A percentile compares a stretch with the other conserved stretches of the same genome.
Evolutionary conservation across 306 rosid species (phyloP).

Genomic region (Vigna trinervia): DNA sequence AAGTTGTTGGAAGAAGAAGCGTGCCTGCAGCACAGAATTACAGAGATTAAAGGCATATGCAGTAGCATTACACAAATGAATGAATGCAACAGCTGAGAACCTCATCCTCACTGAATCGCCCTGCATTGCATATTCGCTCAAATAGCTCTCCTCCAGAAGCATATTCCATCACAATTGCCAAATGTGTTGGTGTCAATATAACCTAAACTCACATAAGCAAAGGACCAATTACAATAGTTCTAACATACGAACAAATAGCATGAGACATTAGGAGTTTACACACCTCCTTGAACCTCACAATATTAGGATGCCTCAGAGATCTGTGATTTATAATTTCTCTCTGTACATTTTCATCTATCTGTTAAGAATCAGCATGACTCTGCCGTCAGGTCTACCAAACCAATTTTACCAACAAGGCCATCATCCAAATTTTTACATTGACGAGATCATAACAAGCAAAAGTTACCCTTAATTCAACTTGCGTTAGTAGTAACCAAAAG

Average conservation of each 20-base stretch:
- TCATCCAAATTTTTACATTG: constrained; percentile 1
- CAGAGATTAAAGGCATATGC: constrained; percentile 35
- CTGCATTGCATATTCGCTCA: constrained; percentile 99
- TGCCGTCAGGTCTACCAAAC: neutral
- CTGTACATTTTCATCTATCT: constrained; percentile 98
- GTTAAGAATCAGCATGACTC: constrained; percentile 44
- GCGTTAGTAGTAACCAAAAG: neutral
- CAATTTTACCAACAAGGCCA: constrained; percentile 23
- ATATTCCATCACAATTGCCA: constrained; percentile 94
- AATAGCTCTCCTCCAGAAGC: constrained; percentile 98
- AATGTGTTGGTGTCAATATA: constrained; percentile 85
- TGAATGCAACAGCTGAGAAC: constrained; percentile 46
- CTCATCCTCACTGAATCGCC: constrained; percentile 96
- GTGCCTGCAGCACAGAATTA: constrained; percentile 67
- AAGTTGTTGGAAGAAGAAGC: constrained; percentile 96
- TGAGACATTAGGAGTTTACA: constrained; percentile 37
- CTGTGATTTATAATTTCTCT: constrained; percentile 96
- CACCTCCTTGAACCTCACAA: constrained; percentile 96
- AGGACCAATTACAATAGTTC: constrained; percentile 28
- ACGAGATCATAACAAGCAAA: neutral
- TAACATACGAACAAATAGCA: constrained; percentile 15
- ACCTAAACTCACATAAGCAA: constrained; percentile 60
- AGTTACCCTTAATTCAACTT: neutral
- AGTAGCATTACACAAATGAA: constrained; percentile 37
- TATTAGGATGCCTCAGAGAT: constrained; percentile 94